phyloP scores from a whole-genome alignment of 202 grass and related monocot genomes.

The Zizania palustris region DNA sequence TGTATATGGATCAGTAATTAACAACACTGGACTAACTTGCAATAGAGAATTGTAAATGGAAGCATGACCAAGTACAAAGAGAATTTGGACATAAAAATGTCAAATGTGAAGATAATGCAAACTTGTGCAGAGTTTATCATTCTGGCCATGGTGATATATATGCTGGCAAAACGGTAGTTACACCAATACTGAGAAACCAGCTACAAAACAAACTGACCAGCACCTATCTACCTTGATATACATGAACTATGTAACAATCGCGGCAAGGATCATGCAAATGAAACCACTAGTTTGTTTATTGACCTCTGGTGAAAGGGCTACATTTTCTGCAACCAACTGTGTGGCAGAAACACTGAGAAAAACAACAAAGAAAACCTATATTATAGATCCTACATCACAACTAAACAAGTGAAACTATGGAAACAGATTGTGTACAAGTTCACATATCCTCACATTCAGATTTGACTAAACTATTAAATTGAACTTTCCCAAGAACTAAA shows the following conservation, averaged over 20 bases:
- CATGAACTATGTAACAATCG: background rate
- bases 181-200: background rate
- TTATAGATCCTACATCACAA: background rate
- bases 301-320: background rate
- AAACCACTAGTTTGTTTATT: background rate
- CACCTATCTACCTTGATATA: background rate
- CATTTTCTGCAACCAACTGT: conserved; percentile 17
- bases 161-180: background rate
- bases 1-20: background rate
- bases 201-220: background rate
- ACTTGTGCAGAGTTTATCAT: conserved; percentile 15
- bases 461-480: background rate
- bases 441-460: background rate
- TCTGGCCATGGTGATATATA: background rate
- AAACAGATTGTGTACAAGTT: background rate
- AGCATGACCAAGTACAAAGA: background rate
- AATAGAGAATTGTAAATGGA: conserved; percentile 7
- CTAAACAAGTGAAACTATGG: background rate
- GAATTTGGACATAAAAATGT: background rate
- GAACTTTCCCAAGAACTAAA: background rate
- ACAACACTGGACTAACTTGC: background rate
- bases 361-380: background rate
- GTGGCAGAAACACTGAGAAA: background rate
- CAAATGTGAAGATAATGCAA: conserved; percentile 11
- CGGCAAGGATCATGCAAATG: background rate